Evolutionary conservation across 2,329 filamentous ascomycete genomes (phyloP).

Genomic region (Talaromyces sp.): DNA sequence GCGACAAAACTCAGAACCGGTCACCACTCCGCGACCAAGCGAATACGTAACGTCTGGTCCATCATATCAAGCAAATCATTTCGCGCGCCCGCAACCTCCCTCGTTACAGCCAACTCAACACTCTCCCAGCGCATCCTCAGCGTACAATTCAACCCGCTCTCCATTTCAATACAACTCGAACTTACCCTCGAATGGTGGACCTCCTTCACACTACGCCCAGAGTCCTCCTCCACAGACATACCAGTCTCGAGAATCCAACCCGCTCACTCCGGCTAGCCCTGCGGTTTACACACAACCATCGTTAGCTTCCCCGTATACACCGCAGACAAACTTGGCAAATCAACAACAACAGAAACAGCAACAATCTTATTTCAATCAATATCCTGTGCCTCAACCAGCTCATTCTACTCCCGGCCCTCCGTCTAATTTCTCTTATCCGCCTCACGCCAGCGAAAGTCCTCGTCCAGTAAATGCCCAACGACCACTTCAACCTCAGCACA

Average conservation of each 20-base stretch:
- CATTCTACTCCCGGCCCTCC: conserved; percentile 38
- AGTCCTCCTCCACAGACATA: conserved; percentile 31
- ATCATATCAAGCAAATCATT: conserved; percentile 28
- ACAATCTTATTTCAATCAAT: conserved; percentile 37
- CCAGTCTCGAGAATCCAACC: conserved; percentile 36
- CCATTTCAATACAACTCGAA: conserved; percentile 40
- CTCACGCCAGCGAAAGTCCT: conserved; percentile 35
- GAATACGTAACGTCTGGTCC: conserved; percentile 23
- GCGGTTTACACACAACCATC: conserved; percentile 29
- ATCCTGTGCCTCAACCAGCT: conserved; percentile 37
- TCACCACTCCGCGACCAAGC: conserved; percentile 24
- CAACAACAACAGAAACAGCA: conserved; percentile 28
- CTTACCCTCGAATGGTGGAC: conserved; percentile 29
- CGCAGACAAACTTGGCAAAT: conserved; percentile 32
- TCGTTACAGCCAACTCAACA: conserved; percentile 45
- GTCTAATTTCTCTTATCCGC: conserved; percentile 32
- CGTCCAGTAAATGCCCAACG: conserved; percentile 30
- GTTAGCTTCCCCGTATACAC: conserved; percentile 39
- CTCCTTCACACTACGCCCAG: conserved; percentile 31
- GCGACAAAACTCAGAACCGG: conserved; percentile 30
- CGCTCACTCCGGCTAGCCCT: conserved; percentile 23
- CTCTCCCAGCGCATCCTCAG: conserved; percentile 42
- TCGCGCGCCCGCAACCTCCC: conserved; percentile 37
- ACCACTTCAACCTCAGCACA: conserved; percentile 34
- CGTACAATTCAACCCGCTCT: conserved; percentile 38